Conservation (phyloP, 139 green algal species). For the Tetradesmus lagerheimii region DNA sequence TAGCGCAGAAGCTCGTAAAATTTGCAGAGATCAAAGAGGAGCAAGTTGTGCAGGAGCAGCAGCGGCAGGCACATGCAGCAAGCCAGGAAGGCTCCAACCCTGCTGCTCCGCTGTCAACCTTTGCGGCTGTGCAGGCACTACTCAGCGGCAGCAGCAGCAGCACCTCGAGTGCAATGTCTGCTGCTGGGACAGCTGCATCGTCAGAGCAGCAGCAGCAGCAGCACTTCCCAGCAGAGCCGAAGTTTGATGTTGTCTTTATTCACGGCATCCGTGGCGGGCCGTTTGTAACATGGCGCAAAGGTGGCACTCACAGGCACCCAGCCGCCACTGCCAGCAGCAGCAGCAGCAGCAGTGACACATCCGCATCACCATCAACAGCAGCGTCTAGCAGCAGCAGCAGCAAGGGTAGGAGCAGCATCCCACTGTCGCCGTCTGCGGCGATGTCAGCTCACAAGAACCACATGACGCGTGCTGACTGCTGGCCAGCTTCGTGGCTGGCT, state of each 20-base stretch:
- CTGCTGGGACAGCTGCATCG: background rate
- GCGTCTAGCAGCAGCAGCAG: conserved; percentile 14
- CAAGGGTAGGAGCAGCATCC: background rate
- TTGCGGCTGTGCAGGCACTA: conserved; percentile 33
- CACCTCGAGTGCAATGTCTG: background rate
- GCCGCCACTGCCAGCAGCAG: no score
- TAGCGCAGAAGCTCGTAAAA: conserved; percentile 24
- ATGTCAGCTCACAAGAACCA: conserved; percentile 36
- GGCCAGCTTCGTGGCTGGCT: conserved; percentile 80
- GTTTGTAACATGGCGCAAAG: conserved; percentile 86
- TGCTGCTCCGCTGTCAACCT: conserved; percentile 33
- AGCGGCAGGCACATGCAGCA: conserved; percentile 23
- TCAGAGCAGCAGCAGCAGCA: conserved; percentile 8
- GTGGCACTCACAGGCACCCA: background rate
- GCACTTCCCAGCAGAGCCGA: conserved; percentile 36
- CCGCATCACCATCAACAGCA: conserved; percentile 7
- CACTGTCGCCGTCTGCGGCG: background rate
- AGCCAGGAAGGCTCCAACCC: background rate
- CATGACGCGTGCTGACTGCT: conserved; percentile 67
- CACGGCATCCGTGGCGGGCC: conserved; percentile 90
- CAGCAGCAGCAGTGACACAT: background rate
- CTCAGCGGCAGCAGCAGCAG: conserved; percentile 8
- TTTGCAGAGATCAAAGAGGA: conserved; percentile 38
- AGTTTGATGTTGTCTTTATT: conserved; percentile 91
- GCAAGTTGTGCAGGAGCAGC: conserved; percentile 11